Evolutionary conservation across 2,329 filamentous ascomycete genomes (phyloP), one percentile per base, ranked within the genome.

Genomic region (Cordyceps fumosorosea): DNA sequence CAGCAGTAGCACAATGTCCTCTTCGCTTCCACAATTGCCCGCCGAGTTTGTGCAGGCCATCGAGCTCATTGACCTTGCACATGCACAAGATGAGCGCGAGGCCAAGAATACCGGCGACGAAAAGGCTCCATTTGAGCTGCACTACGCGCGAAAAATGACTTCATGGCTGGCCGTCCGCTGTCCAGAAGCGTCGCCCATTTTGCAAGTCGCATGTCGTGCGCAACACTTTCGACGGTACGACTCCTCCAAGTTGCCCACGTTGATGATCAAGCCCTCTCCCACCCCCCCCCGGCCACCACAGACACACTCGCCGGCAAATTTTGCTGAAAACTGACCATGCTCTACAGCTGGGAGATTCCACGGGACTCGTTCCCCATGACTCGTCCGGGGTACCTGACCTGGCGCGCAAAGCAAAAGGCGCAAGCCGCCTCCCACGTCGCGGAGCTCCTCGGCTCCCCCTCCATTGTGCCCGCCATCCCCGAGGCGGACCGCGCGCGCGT

Each of bases 91-190:
- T 62, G 69, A 22, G n/a, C 51, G 53, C 32, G 24, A 45, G 45
- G 53, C 74, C 12, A 75, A 72, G 44, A 69, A 64, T 47, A 65
- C 79, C 63, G 73, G 79, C 56, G 78, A 76, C 18, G 45, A 42
- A 5, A 57, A 47, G n/a, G 69, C 86, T 1, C 89, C 90, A 0
- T 92, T 91, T 75, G 91, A 96, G 75, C 85, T 93, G 1, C 86
- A 91, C 77, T 96, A 96, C 72, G 90, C 91, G 7, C 81, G 82
- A 56, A 86, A 91, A 74, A 93, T 93, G 88, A 91, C 88, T 56
- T 76, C 78, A 37, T 95, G 89, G 81, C 86, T 96, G 37, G 71
- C 78, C 10, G 75, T 81, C 18, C 84, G 86, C 65, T 75, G 76
- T 10, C 85, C 89, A 0, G 67, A 78, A 32, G 86, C 90, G 1